Base-by-base conservation (phyloP, 176 grass and related monocot species). In the Carex parvula region DNA sequence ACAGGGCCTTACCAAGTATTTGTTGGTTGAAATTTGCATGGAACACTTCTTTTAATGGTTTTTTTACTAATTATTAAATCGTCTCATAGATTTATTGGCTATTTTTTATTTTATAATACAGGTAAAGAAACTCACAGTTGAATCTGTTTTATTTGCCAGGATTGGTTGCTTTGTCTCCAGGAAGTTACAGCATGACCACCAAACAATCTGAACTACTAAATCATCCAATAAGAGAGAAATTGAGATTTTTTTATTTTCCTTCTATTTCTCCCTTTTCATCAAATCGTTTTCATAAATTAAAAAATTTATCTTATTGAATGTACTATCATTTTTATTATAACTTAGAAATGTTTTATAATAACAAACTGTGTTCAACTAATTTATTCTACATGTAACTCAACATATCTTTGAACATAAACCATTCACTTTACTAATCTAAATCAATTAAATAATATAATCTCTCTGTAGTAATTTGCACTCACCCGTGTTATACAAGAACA, bases 361-460 rank as follows among this genome's bases (percentile, higher is more conserved):
- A 54, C 54, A 77, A 56, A 77, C 33, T 13, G 7, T 78, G 52
- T 55, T 54, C 68, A 42, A 39, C 33, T 30, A 29, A 24, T 56
- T 75, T 30, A 24, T 56, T 55, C 21, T 76, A 76, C 46, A 76
- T 55, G 48, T 76, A 76, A 24, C 10, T 2, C n/a, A 48, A n/a
- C 26, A 74, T 52, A 24, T 5, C 8, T 54, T 55, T 55, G 13
- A 56, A 32, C 2, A 56, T 17, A 55, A 81, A 80, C 6, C 4
- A 64, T 4, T 63, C 18, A 22, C 1, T 46, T 42, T 42, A 44
- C 37, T 44, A 81, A 22, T 63, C 60, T 67, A 21, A 48, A 82
- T 66, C 16, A 81, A 65, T 82, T 48, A 65, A 82, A 26, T 82
- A 57, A 65, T 82, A 53, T 67, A 30, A 52, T 54, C 6, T 63